These are phyloP conservation scores for Phaeosphaeriaceae sp. DNA, from an alignment of 2,329 filamentous ascomycete species.

Conservation along the genomic window DNA sequence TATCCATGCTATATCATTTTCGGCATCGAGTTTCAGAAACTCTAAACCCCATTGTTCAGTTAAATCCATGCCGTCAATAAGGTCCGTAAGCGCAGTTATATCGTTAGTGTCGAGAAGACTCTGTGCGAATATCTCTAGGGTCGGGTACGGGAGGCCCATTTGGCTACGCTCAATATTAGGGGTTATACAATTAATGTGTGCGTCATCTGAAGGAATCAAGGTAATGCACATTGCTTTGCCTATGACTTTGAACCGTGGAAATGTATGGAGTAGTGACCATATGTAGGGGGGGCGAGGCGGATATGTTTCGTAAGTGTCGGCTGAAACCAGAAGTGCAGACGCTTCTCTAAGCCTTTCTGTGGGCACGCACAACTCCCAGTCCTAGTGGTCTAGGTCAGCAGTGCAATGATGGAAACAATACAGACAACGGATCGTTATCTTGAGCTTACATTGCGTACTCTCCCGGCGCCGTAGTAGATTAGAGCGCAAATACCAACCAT, in stretches of 20 bases:
- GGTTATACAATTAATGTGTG: conserved; percentile 1
- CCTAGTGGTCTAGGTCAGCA: conserved; percentile 2
- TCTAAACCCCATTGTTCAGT: conserved; percentile 3
- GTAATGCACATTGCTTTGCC: conserved; percentile 4
- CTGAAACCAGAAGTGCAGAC: conserved; percentile 1
- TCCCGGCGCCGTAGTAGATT: conserved; percentile 5
- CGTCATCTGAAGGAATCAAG: conserved; percentile 3
- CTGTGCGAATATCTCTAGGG: conserved; percentile 2
- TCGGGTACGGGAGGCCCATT: conserved; percentile 4
- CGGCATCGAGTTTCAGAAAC: conserved; percentile 1
- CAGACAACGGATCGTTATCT: not conserved
- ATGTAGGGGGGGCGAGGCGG: not conserved
- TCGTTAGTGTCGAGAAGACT: conserved; percentile 5
- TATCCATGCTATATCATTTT: conserved; percentile 3
- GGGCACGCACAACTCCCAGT: conserved; percentile 4
- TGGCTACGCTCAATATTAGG: conserved; percentile 4
- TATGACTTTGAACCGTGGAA: conserved; percentile 3
- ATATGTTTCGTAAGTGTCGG: conserved; percentile 3
- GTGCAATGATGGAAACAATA: not conserved
- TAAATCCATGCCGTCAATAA: conserved; percentile 2
- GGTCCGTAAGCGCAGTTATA: conserved; percentile 1
- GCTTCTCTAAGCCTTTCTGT: conserved; percentile 4
- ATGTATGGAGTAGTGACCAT: conserved; percentile 4
- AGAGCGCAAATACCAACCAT: conserved; percentile 1
- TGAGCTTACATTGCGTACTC: not conserved